These are phyloP conservation scores for Hymenoscyphus occultus DNA, from an alignment of 2,329 filamentous ascomycete genomes.

Conservation along the genomic window DNA sequence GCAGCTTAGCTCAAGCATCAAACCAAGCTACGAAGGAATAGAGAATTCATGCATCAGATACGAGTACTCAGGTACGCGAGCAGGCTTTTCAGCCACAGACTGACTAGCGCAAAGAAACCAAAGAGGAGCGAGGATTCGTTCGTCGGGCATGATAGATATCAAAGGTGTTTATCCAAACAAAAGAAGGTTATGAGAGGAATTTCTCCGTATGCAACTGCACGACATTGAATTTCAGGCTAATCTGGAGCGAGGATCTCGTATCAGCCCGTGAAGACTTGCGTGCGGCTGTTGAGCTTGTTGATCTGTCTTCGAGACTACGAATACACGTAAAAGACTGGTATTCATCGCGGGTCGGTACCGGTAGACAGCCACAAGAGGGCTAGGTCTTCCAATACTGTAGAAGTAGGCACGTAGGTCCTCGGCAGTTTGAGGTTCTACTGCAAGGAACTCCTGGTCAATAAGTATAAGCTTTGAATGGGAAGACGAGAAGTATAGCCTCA, in stretches of 20 bases:
- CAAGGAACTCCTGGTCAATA: neutral
- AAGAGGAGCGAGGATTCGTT: neutral
- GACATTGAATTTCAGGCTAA: conserved; percentile 20
- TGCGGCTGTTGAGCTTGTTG: neutral
- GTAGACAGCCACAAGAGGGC: neutral
- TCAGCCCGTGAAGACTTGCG: neutral
- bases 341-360: neutral
- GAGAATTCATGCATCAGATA: neutral
- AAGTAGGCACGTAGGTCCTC: neutral
- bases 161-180: neutral
- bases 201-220: conserved; percentile 17
- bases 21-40: neutral
- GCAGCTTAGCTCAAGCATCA: conserved; percentile 10
- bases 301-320: neutral
- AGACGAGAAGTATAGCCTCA: neutral
- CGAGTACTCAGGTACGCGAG: conserved; percentile 11
- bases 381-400: neutral
- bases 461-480: neutral
- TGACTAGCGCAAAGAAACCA: neutral
- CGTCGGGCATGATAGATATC: neutral
- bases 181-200: conserved; percentile 1
- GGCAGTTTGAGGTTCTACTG: neutral
- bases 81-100: conserved; percentile 3
- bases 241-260: conserved; percentile 7
- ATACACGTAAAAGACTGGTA: neutral